phyloP scores from a whole-genome alignment of 1,284 basidiomycete species.

The Tylopilus sp. region DNA sequence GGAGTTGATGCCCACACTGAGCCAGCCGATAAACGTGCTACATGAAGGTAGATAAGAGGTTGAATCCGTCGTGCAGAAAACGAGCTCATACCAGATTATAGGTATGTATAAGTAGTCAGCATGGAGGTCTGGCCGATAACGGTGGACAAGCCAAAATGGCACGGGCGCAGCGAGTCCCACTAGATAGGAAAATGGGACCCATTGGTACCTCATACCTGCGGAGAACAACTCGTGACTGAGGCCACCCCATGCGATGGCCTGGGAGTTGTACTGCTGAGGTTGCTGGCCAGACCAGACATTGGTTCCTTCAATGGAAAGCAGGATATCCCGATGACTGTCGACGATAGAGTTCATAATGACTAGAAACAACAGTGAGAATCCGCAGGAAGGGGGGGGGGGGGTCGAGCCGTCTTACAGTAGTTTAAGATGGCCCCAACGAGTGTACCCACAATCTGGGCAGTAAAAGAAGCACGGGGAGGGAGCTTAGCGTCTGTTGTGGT shows the following conservation, averaged over 20 bases:
- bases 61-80: not conserved
- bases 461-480: slow-evolving; percentile 61
- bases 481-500: slow-evolving; percentile 51
- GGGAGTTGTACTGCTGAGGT: slow-evolving; percentile 56
- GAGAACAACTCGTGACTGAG: slow-evolving; percentile 57
- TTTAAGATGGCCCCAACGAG: slow-evolving; percentile 49
- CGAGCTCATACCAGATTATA: slow-evolving; percentile 36
- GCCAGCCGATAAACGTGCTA: slow-evolving; percentile 37
- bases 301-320: slow-evolving; percentile 47
- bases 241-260: slow-evolving; percentile 65
- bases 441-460: slow-evolving; percentile 54
- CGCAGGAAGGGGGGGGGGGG: not conserved
- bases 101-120: slow-evolving; percentile 44
- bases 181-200: slow-evolving; percentile 54
- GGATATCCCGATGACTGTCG: slow-evolving; percentile 47
- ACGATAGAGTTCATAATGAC: slow-evolving; percentile 60
- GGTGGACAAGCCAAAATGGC: slow-evolving; percentile 54
- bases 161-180: slow-evolving; percentile 52
- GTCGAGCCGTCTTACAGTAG: slow-evolving; percentile 37
- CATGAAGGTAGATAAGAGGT: not conserved
- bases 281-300: slow-evolving; percentile 63
- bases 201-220: slow-evolving; percentile 50
- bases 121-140: slow-evolving; percentile 40
- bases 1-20: slow-evolving; percentile 48
- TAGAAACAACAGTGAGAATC: slow-evolving; percentile 4